These are phyloP conservation scores for Colletotrichum tabaci DNA, from an alignment of 2,329 filamentous ascomycete genomes.

Conservation along the genomic window DNA sequence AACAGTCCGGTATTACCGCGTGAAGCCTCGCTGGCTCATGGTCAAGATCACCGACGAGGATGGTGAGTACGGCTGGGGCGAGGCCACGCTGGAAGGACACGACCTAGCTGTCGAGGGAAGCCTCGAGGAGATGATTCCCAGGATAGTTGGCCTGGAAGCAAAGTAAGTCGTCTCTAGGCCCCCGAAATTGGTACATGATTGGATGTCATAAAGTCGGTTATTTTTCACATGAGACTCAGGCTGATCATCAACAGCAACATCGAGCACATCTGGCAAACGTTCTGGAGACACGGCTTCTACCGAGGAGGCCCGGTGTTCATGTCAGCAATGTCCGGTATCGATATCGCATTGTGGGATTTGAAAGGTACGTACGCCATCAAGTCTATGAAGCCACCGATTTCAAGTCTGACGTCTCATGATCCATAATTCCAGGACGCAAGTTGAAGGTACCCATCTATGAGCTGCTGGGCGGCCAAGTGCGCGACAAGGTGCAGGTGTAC, in stretches of 20 bases:
- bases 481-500: conserved; percentile 75
- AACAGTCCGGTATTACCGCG: conserved; percentile 75
- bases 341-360: conserved; percentile 80
- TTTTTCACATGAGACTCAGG: conserved; percentile 52
- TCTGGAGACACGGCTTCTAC: conserved; percentile 77
- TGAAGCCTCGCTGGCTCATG: conserved; percentile 78
- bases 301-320: conserved; percentile 80
- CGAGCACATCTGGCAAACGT: conserved; percentile 79
- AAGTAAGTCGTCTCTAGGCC: conserved; percentile 59
- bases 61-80: conserved; percentile 75
- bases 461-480: conserved; percentile 76
- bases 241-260: conserved; percentile 66
- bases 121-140: conserved; percentile 71
- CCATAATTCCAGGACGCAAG: conserved; percentile 24
- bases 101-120: conserved; percentile 76
- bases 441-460: conserved; percentile 73
- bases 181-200: too few relatives aligned
- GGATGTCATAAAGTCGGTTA: neutral
- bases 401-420: neutral
- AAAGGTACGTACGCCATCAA: conserved; percentile 62
- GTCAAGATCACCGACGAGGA: conserved; percentile 76
- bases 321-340: conserved; percentile 79
- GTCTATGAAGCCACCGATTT: too few relatives aligned
- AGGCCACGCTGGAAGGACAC: conserved; percentile 77
- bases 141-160: conserved; percentile 73